These are phyloP conservation scores for Dacryopinax spathularia DNA, from an alignment of 768 basidiomycete genomes.

Conservation along the genomic window DNA sequence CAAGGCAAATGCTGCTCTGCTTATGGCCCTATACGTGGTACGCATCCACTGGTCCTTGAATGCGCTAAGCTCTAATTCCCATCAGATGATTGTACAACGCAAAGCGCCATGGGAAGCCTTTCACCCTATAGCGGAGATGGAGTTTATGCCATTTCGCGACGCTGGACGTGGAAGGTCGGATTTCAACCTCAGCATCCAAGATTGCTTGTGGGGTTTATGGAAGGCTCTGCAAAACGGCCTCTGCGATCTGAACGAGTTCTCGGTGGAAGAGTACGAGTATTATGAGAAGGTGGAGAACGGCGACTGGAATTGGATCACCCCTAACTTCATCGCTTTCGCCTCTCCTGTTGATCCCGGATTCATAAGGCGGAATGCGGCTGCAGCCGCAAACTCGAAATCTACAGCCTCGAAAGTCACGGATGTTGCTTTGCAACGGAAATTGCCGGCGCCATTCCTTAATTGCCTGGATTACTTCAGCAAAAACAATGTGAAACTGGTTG, in stretches of 20 bases:
- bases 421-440: conserved; percentile 60
- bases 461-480: conserved; percentile 89
- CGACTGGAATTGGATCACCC: conserved; percentile 92
- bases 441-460: conserved; percentile 69
- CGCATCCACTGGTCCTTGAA: conserved; percentile 17
- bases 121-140: conserved; percentile 78
- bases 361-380: conserved; percentile 26
- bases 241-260: conserved; percentile 89
- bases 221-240: conserved; percentile 71
- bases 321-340: conserved; percentile 85
- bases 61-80: conserved; percentile 13
- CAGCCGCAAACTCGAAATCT: conserved; percentile 27
- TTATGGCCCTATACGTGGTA: conserved; percentile 87
- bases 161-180: conserved; percentile 86
- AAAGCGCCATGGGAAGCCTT: conserved; percentile 90
- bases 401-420: conserved; percentile 23
- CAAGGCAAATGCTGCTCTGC: conserved; percentile 88
- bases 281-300: conserved; percentile 94
- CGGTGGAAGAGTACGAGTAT: conserved; percentile 79
- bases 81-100: conserved; percentile 81
- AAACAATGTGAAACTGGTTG: conserved; percentile 73
- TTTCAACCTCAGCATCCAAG: conserved; percentile 86
- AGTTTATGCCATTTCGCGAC: conserved; percentile 92
- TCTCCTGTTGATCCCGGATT: conserved; percentile 73
- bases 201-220: conserved; percentile 78